These are phyloP conservation scores for Naegleria lovaniensis DNA, from an alignment of 208 protist genomes.

Conservation along the genomic window DNA sequence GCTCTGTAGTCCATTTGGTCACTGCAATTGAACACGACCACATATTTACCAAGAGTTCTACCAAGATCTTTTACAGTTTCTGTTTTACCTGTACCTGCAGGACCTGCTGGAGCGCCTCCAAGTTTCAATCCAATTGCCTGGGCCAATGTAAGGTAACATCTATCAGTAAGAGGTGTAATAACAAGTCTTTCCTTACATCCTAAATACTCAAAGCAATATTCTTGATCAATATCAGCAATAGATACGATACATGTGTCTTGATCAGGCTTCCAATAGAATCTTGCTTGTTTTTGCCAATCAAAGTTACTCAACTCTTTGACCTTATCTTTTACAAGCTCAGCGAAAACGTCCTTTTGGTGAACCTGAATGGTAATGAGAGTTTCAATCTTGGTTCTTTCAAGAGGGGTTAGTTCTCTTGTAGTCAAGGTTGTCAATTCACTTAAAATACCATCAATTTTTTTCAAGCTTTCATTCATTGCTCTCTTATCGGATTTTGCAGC, in stretches of 20 bases:
- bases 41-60: constrained; percentile 83
- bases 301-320: constrained; percentile 6
- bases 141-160: constrained; percentile 91
- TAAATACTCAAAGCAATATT: constrained; percentile 91
- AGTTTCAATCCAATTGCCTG: constrained; percentile 91
- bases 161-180: constrained; percentile 84
- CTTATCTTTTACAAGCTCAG: constrained; percentile 50
- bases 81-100: constrained; percentile 93
- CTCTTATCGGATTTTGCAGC: constrained; percentile 62
- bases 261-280: constrained; percentile 83
- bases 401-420: constrained; percentile 67
- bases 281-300: constrained; percentile 73
- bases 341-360: constrained; percentile 86
- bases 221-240: constrained; percentile 81
- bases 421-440: constrained; percentile 80
- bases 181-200: constrained; percentile 87
- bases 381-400: constrained; percentile 86
- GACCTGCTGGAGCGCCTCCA: constrained; percentile 88
- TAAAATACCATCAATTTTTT: constrained; percentile 59
- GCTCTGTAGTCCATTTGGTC: constrained; percentile 84
- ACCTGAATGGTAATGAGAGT: constrained; percentile 90
- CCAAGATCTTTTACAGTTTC: constrained; percentile 92
- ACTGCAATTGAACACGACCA: constrained; percentile 86
- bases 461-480: constrained; percentile 69
- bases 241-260: constrained; percentile 77